phyloP scores from a whole-genome alignment of 106 monocot species.

The Xerophyta viscosa region DNA sequence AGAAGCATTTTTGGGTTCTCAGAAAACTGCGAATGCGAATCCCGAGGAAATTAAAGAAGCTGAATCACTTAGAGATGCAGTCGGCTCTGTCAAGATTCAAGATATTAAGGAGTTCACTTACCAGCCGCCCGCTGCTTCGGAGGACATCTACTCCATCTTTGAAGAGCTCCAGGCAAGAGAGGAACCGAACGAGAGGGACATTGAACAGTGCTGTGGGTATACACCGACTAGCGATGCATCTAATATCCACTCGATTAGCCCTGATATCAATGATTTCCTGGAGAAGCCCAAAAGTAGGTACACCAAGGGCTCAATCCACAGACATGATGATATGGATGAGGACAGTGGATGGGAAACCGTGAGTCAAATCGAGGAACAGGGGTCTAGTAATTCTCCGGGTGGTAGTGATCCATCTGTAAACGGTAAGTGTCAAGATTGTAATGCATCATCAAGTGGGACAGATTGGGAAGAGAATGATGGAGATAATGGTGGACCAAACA shows the following conservation, averaged over 20 bases:
- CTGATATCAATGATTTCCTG: slow-evolving; percentile 30
- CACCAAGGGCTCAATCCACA: slow-evolving; percentile 15
- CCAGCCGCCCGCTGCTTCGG: slow-evolving; percentile 59
- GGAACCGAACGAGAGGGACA: slow-evolving; percentile 45
- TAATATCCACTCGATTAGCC: slow-evolving; percentile 49
- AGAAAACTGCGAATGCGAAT: slow-evolving; percentile 1
- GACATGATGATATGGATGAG: slow-evolving; percentile 52
- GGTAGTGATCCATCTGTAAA: slow-evolving; percentile 79
- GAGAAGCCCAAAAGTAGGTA: slow-evolving; percentile 18
- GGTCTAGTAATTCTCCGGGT: slow-evolving; percentile 66
- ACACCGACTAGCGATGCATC: slow-evolving; percentile 32
- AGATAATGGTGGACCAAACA: slow-evolving; percentile 19
- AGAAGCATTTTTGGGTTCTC: slow-evolving; percentile 37
- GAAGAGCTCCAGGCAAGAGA: slow-evolving; percentile 57
- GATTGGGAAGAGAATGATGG: slow-evolving; percentile 40
- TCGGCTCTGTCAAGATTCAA: slow-evolving; percentile 26
- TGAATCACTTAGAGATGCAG: slow-evolving; percentile 51
- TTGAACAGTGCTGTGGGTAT: slow-evolving; percentile 36
- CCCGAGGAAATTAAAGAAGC: slow-evolving; percentile 36
- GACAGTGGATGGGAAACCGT: slow-evolving; percentile 90
- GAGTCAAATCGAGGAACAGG: slow-evolving; percentile 65
- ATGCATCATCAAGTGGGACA: slow-evolving; percentile 54
- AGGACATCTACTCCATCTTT: slow-evolving; percentile 75
- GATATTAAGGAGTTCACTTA: slow-evolving; percentile 71
- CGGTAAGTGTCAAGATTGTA: slow-evolving; percentile 40